Evolutionary conservation across 2,329 filamentous ascomycete genomes (phyloP).

Genomic region (Daldinia sp.): DNA sequence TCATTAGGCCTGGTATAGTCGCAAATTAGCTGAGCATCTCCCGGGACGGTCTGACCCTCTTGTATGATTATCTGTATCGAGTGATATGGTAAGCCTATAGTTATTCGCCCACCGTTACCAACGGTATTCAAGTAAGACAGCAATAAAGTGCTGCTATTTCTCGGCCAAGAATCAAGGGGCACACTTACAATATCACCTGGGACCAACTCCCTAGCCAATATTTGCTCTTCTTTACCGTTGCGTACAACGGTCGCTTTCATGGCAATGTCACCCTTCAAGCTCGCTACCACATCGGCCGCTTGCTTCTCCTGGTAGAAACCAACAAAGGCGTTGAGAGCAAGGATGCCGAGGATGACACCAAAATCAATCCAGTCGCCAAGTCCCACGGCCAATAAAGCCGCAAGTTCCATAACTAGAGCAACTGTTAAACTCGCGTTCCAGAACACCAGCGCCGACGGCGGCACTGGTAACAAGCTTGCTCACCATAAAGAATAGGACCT

Average conservation of each 20-base stretch:
- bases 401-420: constrained; percentile 74
- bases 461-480: constrained; percentile 43
- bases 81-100: constrained; percentile 4
- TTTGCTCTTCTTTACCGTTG: constrained; percentile 71
- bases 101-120: not conserved
- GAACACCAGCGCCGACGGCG: not conserved
- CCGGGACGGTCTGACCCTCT: constrained; percentile 75
- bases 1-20: constrained; percentile 73
- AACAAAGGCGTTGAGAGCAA: constrained; percentile 77
- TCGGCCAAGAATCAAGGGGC: too few relatives aligned
- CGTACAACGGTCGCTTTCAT: constrained; percentile 76
- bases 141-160: not conserved
- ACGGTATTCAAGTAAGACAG: not conserved
- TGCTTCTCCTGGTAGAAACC: constrained; percentile 86
- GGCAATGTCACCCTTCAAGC: constrained; percentile 79
- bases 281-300: constrained; percentile 78
- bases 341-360: constrained; percentile 79
- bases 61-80: constrained; percentile 68
- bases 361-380: constrained; percentile 80
- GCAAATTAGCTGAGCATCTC: constrained; percentile 76
- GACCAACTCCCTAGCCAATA: constrained; percentile 77
- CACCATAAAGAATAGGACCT: constrained; percentile 77
- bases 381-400: constrained; percentile 76
- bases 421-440: constrained; percentile 11
- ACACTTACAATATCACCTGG: constrained; percentile 75